Percentiles rank a stretch among this genome's conserved stretches.
phyloP scores from a whole-genome alignment of 352 stramenopile species.

The Globisporangium cystogenes region DNA sequence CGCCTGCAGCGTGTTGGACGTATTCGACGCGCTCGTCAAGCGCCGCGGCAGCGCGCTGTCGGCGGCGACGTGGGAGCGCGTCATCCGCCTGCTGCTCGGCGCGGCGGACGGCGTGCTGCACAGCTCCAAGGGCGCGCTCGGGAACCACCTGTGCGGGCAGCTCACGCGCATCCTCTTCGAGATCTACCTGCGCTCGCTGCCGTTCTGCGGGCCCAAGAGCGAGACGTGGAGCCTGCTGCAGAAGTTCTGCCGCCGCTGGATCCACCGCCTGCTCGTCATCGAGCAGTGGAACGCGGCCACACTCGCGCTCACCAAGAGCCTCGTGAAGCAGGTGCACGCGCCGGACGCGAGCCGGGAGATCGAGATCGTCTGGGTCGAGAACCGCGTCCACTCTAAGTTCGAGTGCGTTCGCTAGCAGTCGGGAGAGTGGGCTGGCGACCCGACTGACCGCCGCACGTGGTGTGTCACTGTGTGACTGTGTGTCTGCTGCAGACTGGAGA shows the following conservation, averaged over 20 bases:
- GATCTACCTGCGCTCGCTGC: slow-evolving; percentile 67
- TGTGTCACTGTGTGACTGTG: neutral
- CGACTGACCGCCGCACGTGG: neutral
- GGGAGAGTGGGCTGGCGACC: neutral
- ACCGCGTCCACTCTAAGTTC: slow-evolving; percentile 54
- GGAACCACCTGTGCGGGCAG: slow-evolving; percentile 68
- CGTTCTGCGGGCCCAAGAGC: slow-evolving; percentile 56
- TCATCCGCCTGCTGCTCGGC: slow-evolving; percentile 76
- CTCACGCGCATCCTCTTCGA: slow-evolving; percentile 78
- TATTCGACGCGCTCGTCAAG: slow-evolving; percentile 73
- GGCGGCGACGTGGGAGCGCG: slow-evolving; percentile 75
- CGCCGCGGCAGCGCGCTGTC: slow-evolving; percentile 51
- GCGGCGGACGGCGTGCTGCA: slow-evolving; percentile 74
- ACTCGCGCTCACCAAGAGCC: slow-evolving; percentile 60
- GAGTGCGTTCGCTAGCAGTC: slow-evolving; percentile 23
- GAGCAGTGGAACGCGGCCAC: slow-evolving; percentile 84
- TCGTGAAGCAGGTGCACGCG: slow-evolving; percentile 69
- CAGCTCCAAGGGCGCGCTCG: slow-evolving; percentile 62
- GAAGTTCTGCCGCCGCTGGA: slow-evolving; percentile 85
- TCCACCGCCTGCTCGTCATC: slow-evolving; percentile 80
- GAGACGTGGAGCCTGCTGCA: slow-evolving; percentile 78
- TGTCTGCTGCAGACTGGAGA: slow-evolving; percentile 34
- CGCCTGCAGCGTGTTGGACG: slow-evolving; percentile 57
- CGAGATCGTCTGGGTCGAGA: slow-evolving; percentile 73
- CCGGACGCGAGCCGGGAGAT: slow-evolving; percentile 50